phyloP scores from a whole-genome alignment of 345 rosid genomes.

The Atalantia buxifolia region DNA sequence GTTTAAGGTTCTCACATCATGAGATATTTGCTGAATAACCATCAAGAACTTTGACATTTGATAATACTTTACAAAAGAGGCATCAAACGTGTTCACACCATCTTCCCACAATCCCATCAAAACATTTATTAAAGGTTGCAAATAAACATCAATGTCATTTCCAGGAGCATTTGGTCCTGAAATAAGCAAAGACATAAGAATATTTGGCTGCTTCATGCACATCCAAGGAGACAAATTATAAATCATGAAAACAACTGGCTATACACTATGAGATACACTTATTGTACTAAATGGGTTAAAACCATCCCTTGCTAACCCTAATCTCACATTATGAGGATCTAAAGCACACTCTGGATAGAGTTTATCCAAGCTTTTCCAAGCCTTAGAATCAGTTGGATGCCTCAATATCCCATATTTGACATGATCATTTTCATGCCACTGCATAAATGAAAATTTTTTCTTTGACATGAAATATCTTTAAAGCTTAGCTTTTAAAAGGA shows the following conservation, averaged over 20 bases:
- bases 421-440: not conserved
- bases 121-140: not conserved
- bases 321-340: not conserved
- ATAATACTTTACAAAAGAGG: too few relatives aligned
- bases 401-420: not conserved
- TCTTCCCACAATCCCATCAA: not conserved
- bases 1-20: too few relatives aligned
- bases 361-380: not conserved
- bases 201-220: not conserved
- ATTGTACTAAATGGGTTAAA: not conserved
- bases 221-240: slow-evolving; percentile 11
- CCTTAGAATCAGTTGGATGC: not conserved
- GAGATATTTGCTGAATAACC: too few relatives aligned
- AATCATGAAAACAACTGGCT: not conserved
- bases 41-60: too few relatives aligned
- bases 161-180: not conserved
- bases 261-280: not conserved
- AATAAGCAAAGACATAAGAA: not conserved
- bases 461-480: too few relatives aligned
- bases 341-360: not conserved
- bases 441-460: not conserved
- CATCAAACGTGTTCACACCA: too few relatives aligned
- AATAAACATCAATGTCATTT: not conserved
- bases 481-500: too few relatives aligned
- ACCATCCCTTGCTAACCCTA: not conserved